phyloP scores from a whole-genome alignment of 192 early-diverging fungal genomes.

The Cetraspora pellucida region DNA sequence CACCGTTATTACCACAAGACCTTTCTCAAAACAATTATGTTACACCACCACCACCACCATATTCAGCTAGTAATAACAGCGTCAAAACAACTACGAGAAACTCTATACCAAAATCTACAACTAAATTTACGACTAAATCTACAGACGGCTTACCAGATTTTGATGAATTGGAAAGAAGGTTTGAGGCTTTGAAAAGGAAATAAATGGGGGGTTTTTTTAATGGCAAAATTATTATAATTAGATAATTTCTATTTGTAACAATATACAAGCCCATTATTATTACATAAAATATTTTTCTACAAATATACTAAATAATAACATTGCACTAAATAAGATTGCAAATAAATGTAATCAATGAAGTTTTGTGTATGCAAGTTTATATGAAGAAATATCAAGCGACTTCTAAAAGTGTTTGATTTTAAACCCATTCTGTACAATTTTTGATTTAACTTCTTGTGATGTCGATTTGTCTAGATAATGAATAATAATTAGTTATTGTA shows the following conservation, averaged over 20 bases:
- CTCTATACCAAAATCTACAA: slow-evolving; percentile 27
- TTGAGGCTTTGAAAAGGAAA: slow-evolving; percentile 71
- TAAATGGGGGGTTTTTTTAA: slow-evolving; percentile 18
- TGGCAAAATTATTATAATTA: neutral
- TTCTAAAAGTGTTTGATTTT: neutral
- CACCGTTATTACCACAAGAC: slow-evolving; percentile 12
- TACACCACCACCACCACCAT: slow-evolving; percentile 34
- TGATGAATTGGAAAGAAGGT: slow-evolving; percentile 74
- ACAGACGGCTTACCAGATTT: slow-evolving; percentile 60
- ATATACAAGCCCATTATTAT: too few species aligned
- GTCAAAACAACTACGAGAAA: slow-evolving; percentile 24
- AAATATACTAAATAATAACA: too few species aligned
- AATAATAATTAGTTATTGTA: neutral
- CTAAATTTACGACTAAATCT: neutral
- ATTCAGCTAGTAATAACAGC: slow-evolving; percentile 28
- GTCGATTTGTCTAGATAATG: neutral
- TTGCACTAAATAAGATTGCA: too few species aligned
- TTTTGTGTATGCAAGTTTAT: neutral
- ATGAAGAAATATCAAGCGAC: neutral
- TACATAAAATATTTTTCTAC: too few species aligned
- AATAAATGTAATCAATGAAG: neutral
- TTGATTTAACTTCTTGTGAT: neutral
- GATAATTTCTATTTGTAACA: neutral
- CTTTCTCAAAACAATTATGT: neutral
- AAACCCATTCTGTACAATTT: neutral